Evolutionary conservation across 2,329 filamentous ascomycete species (phyloP).

Genomic region (Huntiella moniliformis): DNA sequence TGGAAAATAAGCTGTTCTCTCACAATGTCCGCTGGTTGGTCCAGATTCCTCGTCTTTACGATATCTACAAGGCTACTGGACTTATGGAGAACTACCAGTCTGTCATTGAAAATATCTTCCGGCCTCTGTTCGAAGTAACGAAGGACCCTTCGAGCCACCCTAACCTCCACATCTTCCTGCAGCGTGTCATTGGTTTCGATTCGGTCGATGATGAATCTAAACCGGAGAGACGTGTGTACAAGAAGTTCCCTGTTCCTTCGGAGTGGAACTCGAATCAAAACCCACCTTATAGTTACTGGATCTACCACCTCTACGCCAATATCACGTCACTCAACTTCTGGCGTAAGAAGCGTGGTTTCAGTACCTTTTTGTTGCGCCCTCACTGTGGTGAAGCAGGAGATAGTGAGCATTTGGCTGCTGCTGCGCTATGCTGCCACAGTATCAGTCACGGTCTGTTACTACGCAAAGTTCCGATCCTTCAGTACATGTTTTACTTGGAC

Average conservation of each 20-base stretch:
- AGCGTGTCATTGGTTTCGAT: constrained; percentile 91
- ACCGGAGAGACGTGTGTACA: constrained; percentile 78
- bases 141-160: constrained; percentile 70
- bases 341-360: constrained; percentile 82
- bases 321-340: constrained; percentile 82
- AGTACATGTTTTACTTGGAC: constrained; percentile 95
- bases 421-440: constrained; percentile 81
- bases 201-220: constrained; percentile 98
- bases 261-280: constrained; percentile 87
- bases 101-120: constrained; percentile 77
- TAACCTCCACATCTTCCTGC: constrained; percentile 85
- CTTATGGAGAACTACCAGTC: constrained; percentile 83
- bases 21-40: constrained; percentile 96
- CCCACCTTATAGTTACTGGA: constrained; percentile 97
- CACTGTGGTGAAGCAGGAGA: constrained; percentile 96
- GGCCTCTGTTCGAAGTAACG: constrained; percentile 87
- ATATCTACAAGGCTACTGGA: constrained; percentile 80
- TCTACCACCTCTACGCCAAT: constrained; percentile 93
- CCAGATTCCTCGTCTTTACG: constrained; percentile 83
- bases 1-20: constrained; percentile 95
- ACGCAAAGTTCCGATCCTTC: constrained; percentile 80
- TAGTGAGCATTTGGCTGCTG: constrained; percentile 84
- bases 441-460: constrained; percentile 89
- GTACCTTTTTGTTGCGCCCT: constrained; percentile 79
- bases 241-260: constrained; percentile 81